A percentile compares a stretch with the other conserved stretches of the same genome.
These are phyloP conservation scores for Aspergillus sp. DNA, from an alignment of 2,329 filamentous ascomycete species.

Conservation along the genomic window DNA sequence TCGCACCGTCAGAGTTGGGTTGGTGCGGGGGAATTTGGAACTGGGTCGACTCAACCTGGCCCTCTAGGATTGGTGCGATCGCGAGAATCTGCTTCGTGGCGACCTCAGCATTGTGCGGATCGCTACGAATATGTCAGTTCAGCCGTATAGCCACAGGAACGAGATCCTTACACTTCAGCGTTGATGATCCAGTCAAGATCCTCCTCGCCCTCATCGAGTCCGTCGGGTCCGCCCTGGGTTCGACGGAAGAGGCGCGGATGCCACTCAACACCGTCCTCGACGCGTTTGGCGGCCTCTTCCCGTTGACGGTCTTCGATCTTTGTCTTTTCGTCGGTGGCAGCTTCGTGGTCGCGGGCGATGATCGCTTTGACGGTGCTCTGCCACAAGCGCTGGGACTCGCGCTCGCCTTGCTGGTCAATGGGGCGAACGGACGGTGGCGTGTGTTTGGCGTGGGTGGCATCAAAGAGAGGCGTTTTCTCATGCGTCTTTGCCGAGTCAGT, in stretches of 20 bases:
- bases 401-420: constrained; percentile 79
- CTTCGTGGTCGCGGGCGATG: constrained; percentile 77
- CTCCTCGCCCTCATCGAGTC: constrained; percentile 75
- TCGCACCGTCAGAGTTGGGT: background rate
- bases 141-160: background rate
- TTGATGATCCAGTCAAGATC: constrained; percentile 95
- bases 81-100: constrained; percentile 79
- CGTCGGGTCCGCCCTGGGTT: constrained; percentile 68
- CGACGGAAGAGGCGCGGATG: constrained; percentile 78
- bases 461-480: constrained; percentile 84
- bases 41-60: constrained; percentile 61
- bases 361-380: constrained; percentile 76
- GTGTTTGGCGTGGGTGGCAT: constrained; percentile 75
- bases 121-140: constrained; percentile 41
- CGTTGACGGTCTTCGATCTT: constrained; percentile 90
- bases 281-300: constrained; percentile 77
- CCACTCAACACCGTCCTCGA: constrained; percentile 81
- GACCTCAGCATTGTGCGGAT: constrained; percentile 63
- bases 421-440: constrained; percentile 71
- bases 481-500: constrained; percentile 62
- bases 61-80: constrained; percentile 79
- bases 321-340: constrained; percentile 94
- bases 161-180: constrained; percentile 66
- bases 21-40: constrained; percentile 56
- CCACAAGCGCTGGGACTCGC: constrained; percentile 90